Percentiles rank a stretch among this genome's conserved stretches.
Evolutionary conservation across 208 protist species (phyloP).

Genomic region (Sergeia podlipaevii): DNA sequence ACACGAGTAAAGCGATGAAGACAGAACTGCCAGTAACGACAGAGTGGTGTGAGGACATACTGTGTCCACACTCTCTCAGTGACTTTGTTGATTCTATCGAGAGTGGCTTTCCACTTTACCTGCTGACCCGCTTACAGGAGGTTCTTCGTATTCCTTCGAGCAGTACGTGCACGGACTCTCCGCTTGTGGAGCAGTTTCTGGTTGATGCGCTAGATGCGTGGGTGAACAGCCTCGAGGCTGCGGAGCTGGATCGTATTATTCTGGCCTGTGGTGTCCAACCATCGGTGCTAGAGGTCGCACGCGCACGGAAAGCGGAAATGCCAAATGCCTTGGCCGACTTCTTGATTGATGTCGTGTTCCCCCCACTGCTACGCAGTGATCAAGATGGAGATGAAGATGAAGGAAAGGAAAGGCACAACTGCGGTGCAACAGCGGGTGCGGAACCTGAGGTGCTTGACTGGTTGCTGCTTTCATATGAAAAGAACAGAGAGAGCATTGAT

Average conservation of each 20-base stretch:
- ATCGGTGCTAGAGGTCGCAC: slow-evolving; percentile 33
- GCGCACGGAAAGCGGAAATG: slow-evolving; percentile 15
- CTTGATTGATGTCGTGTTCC: slow-evolving; percentile 83
- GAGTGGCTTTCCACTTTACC: slow-evolving; percentile 37
- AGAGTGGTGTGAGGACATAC: slow-evolving; percentile 19
- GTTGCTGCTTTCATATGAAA: slow-evolving; percentile 67
- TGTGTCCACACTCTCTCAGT: slow-evolving; percentile 40
- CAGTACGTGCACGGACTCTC: neutral
- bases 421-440: neutral
- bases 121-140: slow-evolving; percentile 35
- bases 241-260: slow-evolving; percentile 51
- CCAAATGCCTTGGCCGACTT: slow-evolving; percentile 65
- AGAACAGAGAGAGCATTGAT: slow-evolving; percentile 56
- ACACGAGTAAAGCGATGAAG: too few relatives aligned
- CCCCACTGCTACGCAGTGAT: slow-evolving; percentile 9
- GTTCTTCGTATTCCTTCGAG: slow-evolving; percentile 20
- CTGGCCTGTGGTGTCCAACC: slow-evolving; percentile 73
- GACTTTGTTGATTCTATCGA: slow-evolving; percentile 35
- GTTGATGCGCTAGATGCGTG: slow-evolving; percentile 78
- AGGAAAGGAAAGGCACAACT: neutral
- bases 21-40: slow-evolving; percentile 9
- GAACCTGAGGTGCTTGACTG: slow-evolving; percentile 45
- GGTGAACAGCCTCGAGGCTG: slow-evolving; percentile 25
- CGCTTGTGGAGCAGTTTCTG: slow-evolving; percentile 71
- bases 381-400: slow-evolving; percentile 2